Base-by-base conservation (phyloP, 495 filamentous ascomycete genomes). In the Aspergillus mulundensis region DNA sequence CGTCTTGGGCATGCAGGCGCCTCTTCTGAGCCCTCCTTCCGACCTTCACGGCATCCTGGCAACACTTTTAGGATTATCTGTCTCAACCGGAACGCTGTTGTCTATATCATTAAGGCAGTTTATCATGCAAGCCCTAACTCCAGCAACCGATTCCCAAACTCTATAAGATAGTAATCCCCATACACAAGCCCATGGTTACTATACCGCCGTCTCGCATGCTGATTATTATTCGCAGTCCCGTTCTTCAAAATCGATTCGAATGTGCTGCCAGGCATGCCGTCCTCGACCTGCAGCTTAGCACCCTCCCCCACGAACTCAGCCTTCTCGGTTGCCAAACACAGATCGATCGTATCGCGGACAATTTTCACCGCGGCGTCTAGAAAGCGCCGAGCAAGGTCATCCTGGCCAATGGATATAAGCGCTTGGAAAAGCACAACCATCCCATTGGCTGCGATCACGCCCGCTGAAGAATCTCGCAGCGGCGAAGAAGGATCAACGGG, bases 161-260 rank as follows among this genome's bases (percentile, higher is more conserved):
- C 71, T 12, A 79, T 46, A 40, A 77, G 66, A 57, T 75, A 79
- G 56, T 77, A 79, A 59, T 77, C 74, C 0, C 68, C 76, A 66
- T 79, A 79, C 14, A 77, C 76, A 7, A 79, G 54, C 40, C 73
- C 76, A 41, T 69, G 68, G 46, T 74, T 56, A 43, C 70, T 67
- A 30, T 72, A 65, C 2, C 53, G 50, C 38, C 66, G 62, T 11
- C 55, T 40, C n/a, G 58, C 50, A 0, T 61, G 41, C 1, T 62
- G 57, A 45, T 77, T 75, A 41, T 73, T 66, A 41, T 72, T 70
- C 6, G 69, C 68, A 0, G 74, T 77, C 2, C 68, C 73, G 34
- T 71, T 69, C 59, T 61, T 61, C 21, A 73, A 34, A 56, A 72
- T 64, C 0, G 61, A 39, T 15, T 67, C 65, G 12, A 54, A 54